Evolutionary conservation across 805 yeast genomes (phyloP).

Genomic region (Helenozyma rhizophorensis): DNA sequence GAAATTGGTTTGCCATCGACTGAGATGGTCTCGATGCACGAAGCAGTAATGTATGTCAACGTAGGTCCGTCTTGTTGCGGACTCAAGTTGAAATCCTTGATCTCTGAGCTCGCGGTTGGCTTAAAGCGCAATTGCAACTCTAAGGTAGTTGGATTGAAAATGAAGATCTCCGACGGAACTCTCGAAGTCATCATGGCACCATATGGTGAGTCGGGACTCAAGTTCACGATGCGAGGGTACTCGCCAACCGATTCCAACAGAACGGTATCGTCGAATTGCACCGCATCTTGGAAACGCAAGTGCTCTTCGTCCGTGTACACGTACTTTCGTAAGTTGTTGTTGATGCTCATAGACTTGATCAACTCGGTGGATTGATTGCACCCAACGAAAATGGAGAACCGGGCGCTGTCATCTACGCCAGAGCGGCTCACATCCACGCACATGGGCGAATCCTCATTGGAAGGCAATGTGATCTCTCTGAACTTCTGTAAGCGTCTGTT

Average conservation of each 20-base stretch:
- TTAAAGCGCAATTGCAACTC: constrained; percentile 51
- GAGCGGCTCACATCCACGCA: constrained; percentile 51
- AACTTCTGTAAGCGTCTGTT: constrained; percentile 47
- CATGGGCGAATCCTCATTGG: constrained; percentile 84
- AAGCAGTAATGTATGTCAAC: constrained; percentile 57
- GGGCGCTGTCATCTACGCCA: constrained; percentile 18
- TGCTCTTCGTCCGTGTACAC: constrained; percentile 53
- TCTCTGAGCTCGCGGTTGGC: constrained; percentile 47
- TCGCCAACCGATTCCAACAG: constrained; percentile 36
- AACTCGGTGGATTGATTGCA: constrained; percentile 65
- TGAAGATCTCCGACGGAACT: constrained; percentile 57
- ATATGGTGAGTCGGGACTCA: constrained; percentile 55
- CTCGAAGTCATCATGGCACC: constrained; percentile 70
- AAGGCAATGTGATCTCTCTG: constrained; percentile 57
- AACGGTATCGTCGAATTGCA: constrained; percentile 51
- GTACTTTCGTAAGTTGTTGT: constrained; percentile 70
- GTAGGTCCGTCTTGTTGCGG: constrained; percentile 55
- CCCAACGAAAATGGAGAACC: constrained; percentile 60
- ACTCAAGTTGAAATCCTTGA: constrained; percentile 62
- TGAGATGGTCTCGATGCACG: constrained; percentile 49
- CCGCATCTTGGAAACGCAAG: constrained; percentile 54
- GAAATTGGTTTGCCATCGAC: constrained; percentile 39
- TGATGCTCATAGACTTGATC: constrained; percentile 52
- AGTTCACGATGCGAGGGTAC: constrained; percentile 58
- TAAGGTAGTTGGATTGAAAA: constrained; percentile 54